phyloP scores from a whole-genome alignment of 768 basidiomycete genomes.

The Cystobasidiopsis lactophilus region DNA sequence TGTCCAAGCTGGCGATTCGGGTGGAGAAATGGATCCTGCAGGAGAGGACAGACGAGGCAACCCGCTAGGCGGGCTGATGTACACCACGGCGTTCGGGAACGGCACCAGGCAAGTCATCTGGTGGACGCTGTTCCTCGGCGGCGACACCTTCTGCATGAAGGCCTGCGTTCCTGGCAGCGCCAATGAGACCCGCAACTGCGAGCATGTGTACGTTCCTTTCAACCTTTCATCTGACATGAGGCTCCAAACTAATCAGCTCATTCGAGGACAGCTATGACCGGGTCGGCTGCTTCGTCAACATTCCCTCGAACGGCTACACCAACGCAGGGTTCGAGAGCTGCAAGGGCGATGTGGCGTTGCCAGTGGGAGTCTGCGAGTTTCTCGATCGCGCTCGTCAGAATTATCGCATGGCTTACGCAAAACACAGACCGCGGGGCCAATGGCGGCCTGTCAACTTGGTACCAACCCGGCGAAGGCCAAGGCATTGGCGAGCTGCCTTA shows the following conservation, averaged over 20 bases:
- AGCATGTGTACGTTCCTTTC: background rate
- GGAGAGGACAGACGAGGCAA: conserved; percentile 31
- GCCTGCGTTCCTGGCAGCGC: conserved; percentile 15
- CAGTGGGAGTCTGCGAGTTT: too few relatives aligned
- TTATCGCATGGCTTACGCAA: too few relatives aligned
- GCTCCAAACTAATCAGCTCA: conserved; percentile 32
- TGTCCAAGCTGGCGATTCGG: conserved; percentile 40
- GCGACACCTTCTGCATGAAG: conserved; percentile 22
- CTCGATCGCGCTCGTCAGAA: too few relatives aligned
- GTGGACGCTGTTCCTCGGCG: conserved; percentile 33
- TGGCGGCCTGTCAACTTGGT: too few relatives aligned
- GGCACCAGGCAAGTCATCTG: conserved; percentile 39
- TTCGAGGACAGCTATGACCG: conserved; percentile 42
- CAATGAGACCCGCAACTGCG: background rate
- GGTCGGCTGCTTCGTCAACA: conserved; percentile 41
- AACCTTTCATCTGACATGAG: conserved; percentile 19
- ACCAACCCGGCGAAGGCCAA: too few relatives aligned
- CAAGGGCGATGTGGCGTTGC: too few relatives aligned
- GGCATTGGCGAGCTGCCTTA: too few relatives aligned
- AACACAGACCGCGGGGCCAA: too few relatives aligned
- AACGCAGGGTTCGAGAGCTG: too few relatives aligned
- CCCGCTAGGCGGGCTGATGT: conserved; percentile 43
- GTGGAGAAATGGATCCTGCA: conserved; percentile 46
- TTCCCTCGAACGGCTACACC: background rate
- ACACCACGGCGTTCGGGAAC: conserved; percentile 38